phyloP scores from a whole-genome alignment of 2,329 filamentous ascomycete genomes.

The Hypomyces rosellus region DNA sequence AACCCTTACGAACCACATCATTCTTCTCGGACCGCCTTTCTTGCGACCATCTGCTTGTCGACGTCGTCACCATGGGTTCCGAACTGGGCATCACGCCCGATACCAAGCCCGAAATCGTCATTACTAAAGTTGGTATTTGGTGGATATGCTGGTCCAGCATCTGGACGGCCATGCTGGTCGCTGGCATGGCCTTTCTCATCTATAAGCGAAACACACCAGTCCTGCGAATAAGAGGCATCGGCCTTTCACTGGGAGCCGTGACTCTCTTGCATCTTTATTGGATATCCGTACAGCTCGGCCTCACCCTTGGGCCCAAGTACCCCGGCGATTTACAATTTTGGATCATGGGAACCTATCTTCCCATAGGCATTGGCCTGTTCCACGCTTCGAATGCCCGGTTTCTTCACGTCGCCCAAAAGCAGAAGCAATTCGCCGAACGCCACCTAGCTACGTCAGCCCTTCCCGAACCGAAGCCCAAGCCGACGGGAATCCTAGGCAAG shows the following conservation, averaged over 20 bases:
- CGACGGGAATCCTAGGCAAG: constrained; percentile 19
- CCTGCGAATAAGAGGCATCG: constrained; percentile 33
- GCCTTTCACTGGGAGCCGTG: constrained; percentile 34
- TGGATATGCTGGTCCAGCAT: constrained; percentile 26
- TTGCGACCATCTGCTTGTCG: background rate
- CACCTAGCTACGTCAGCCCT: background rate
- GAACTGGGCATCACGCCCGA: constrained; percentile 19
- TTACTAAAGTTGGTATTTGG: constrained; percentile 28
- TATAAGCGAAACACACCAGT: constrained; percentile 29
- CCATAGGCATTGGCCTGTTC: constrained; percentile 58
- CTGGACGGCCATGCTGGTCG: constrained; percentile 30
- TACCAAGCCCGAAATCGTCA: constrained; percentile 12
- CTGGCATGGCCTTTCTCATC: constrained; percentile 34
- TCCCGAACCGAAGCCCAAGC: constrained; percentile 12
- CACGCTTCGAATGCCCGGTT: constrained; percentile 57
- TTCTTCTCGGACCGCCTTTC: too few species aligned
- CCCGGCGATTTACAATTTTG: constrained; percentile 53
- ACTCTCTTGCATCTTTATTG: constrained; percentile 35
- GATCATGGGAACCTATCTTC: constrained; percentile 59
- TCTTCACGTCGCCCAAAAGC: constrained; percentile 48
- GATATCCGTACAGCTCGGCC: constrained; percentile 32
- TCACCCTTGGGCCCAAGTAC: constrained; percentile 28
- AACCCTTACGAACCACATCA: too few species aligned
- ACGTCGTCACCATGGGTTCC: constrained; percentile 18
- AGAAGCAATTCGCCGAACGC: constrained; percentile 27